Percentiles rank a stretch among this genome's conserved stretches.
These are phyloP conservation scores for Paraphoma chrysanthemicola DNA, from an alignment of 2,329 filamentous ascomycete species.

Conservation along the genomic window DNA sequence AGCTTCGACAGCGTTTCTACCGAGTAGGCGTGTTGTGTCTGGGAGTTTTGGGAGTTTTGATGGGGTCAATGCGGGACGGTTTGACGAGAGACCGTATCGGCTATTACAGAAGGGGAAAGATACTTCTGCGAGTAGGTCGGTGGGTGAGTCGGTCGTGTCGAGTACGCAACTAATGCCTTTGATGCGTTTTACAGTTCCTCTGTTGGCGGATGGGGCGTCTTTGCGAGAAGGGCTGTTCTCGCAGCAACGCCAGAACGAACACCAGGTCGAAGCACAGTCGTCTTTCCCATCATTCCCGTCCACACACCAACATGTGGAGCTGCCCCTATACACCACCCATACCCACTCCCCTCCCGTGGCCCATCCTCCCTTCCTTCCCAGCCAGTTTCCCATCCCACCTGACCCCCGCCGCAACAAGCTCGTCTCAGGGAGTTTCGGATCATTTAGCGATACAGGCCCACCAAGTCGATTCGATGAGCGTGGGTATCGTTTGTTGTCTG, in stretches of 20 bases:
- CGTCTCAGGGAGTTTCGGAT: neutral
- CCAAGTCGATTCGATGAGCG: neutral
- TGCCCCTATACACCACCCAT: neutral
- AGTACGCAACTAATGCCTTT: too few species aligned
- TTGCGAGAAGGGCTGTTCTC: too few species aligned
- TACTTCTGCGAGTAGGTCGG: neutral
- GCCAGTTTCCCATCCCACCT: neutral
- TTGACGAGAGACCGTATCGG: slow-evolving; percentile 13
- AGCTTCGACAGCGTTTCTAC: too few species aligned
- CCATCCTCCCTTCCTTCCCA: too few species aligned
- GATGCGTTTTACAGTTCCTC: too few species aligned
- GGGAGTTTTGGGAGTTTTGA: slow-evolving; percentile 20
- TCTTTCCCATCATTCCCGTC: too few species aligned
- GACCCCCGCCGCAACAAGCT: neutral
- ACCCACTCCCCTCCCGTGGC: neutral
- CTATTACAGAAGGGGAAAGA: neutral
- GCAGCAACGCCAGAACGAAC: too few species aligned
- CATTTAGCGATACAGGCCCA: neutral
- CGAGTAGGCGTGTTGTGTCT: slow-evolving; percentile 5
- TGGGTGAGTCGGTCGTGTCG: too few species aligned
- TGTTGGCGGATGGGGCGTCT: too few species aligned
- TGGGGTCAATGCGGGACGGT: neutral
- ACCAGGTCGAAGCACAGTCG: too few species aligned
- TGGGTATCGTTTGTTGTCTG: neutral
- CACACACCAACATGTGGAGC: too few species aligned